Conservation (phyloP, 192 early-diverging fungal species). For the Geosiphon pyriformis region DNA sequence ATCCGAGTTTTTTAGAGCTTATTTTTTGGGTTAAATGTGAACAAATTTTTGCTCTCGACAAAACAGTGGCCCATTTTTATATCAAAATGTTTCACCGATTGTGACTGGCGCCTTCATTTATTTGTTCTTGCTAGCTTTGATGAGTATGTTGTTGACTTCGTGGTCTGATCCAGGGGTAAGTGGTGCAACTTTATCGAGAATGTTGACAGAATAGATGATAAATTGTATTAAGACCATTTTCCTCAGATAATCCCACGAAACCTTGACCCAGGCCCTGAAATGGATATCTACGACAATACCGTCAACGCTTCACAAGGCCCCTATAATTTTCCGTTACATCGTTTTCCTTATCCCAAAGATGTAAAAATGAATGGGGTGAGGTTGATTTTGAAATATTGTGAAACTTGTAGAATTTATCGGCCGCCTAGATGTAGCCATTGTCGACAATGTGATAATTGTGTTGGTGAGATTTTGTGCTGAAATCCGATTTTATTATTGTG, state of each 20-base stretch:
- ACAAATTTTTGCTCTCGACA: no score
- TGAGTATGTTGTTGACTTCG: constrained; percentile 65
- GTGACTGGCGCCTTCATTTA: constrained; percentile 60
- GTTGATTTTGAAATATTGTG: constrained; percentile 80
- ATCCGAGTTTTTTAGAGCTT: background rate
- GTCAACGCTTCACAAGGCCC: constrained; percentile 25
- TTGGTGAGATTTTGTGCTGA: constrained; percentile 61
- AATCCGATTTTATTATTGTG: no score
- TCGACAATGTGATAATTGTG: constrained; percentile 81
- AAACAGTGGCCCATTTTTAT: constrained; percentile 58
- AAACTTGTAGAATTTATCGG: constrained; percentile 80
- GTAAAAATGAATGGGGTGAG: constrained; percentile 53
- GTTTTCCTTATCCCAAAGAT: constrained; percentile 39
- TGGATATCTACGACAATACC: constrained; percentile 46
- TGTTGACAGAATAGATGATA: background rate
- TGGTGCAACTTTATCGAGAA: background rate
- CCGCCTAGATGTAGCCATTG: constrained; percentile 85
- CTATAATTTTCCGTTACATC: constrained; percentile 32
- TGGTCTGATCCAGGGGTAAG: constrained; percentile 66
- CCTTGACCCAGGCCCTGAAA: constrained; percentile 19
- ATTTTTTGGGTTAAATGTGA: background rate
- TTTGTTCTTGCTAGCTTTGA: constrained; percentile 47
- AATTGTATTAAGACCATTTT: background rate
- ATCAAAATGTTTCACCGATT: constrained; percentile 50
- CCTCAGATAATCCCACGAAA: background rate